phyloP scores from a whole-genome alignment of 208 protist genomes.

The Leptomonas pyrrhocoris region DNA sequence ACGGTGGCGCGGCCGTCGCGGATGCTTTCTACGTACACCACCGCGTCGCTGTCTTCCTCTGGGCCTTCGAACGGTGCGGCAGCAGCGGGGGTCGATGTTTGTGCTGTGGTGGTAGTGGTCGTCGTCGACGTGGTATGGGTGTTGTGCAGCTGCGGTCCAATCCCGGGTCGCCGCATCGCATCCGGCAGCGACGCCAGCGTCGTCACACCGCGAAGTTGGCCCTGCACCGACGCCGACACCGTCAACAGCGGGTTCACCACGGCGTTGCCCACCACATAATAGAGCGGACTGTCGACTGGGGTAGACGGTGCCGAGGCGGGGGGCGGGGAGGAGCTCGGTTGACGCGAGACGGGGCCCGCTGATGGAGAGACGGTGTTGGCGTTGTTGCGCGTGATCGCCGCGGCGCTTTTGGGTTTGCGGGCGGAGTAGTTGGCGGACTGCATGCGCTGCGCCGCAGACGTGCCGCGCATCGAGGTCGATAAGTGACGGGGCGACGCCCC shows the following conservation, averaged over 20 bases:
- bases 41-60: not conserved
- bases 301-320: not conserved
- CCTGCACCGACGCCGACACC: conserved; percentile 58
- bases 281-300: conserved; percentile 3
- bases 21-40: conserved; percentile 15
- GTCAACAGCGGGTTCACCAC: conserved; percentile 63
- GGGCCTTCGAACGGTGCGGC: not conserved
- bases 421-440: conserved; percentile 15
- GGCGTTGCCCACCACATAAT: conserved; percentile 58
- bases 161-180: conserved; percentile 15
- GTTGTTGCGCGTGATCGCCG: not conserved
- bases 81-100: not conserved
- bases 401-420: not conserved
- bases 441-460: conserved; percentile 25
- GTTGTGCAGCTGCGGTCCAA: conserved; percentile 29
- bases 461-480: conserved; percentile 35
- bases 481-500: conserved; percentile 7
- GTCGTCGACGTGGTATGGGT: conserved; percentile 7
- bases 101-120: not conserved
- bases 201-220: conserved; percentile 34
- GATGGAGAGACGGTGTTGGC: not conserved
- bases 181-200: conserved; percentile 30
- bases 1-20: conserved; percentile 2
- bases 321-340: not conserved
- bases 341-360: not conserved